These are phyloP conservation scores for Dalbergia cochinchinensis DNA, from an alignment of 306 rosid genomes.

Conservation along the genomic window DNA sequence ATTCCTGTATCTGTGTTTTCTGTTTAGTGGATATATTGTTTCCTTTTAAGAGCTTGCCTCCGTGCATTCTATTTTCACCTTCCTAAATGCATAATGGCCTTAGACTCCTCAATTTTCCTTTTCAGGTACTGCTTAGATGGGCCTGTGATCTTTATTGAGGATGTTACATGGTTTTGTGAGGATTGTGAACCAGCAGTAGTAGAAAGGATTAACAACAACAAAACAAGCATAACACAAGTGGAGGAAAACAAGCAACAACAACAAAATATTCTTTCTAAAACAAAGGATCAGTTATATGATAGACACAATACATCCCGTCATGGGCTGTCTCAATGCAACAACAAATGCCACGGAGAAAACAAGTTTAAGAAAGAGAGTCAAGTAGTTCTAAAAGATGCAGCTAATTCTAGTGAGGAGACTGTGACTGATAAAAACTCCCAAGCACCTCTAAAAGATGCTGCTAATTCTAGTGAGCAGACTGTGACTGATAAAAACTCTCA, in stretches of 20 bases:
- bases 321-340: conserved; percentile 32
- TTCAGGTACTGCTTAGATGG: conserved; percentile 68
- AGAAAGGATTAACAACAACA: not conserved
- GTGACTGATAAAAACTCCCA: too few relatives aligned
- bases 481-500: too few relatives aligned
- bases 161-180: conserved; percentile 73
- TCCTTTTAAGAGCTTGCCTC: not conserved
- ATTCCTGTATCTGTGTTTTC: not conserved
- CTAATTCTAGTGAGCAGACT: too few relatives aligned
- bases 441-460: too few relatives aligned
- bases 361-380: conserved; percentile 15
- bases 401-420: not conserved
- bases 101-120: conserved; percentile 10
- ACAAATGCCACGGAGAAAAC: conserved; percentile 22
- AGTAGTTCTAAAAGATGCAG: conserved; percentile 27
- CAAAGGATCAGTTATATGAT: conserved; percentile 12
- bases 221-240: not conserved
- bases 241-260: not conserved
- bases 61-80: not conserved
- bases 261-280: conserved; percentile 36
- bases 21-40: not conserved
- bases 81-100: conserved; percentile 20
- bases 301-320: not conserved
- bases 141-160: conserved; percentile 48
- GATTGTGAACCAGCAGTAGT: conserved; percentile 47